A percentile compares a stretch with the other conserved stretches of the same genome.
phyloP scores from a whole-genome alignment of 148 eudicot species.

The Amaranthus palmeri region DNA sequence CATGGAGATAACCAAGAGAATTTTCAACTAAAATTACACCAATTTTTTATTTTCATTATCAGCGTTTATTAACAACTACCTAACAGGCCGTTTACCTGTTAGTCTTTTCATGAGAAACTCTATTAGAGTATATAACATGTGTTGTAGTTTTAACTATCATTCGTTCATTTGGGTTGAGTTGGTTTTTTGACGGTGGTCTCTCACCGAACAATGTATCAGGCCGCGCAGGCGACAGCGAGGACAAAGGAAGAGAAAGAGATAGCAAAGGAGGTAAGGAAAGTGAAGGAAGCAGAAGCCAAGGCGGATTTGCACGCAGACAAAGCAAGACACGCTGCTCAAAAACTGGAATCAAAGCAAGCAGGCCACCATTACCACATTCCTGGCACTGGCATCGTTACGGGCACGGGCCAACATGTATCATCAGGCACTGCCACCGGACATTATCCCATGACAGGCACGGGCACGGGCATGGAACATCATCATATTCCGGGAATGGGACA shows the following conservation, averaged over 20 bases:
- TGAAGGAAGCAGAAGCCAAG: slow-evolving; percentile 75
- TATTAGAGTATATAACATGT: too few relatives aligned
- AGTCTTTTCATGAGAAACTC: too few relatives aligned
- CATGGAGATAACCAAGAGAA: too few relatives aligned
- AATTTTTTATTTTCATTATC: too few relatives aligned
- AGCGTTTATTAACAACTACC: too few relatives aligned
- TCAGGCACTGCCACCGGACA: neutral
- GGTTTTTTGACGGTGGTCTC: neutral
- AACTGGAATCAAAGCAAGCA: slow-evolving; percentile 31
- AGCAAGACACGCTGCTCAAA: slow-evolving; percentile 52
- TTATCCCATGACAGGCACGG: neutral
- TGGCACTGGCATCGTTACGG: slow-evolving; percentile 3
- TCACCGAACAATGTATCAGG: slow-evolving; percentile 20
- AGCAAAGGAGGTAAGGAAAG: slow-evolving; percentile 52
- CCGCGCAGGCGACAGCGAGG: slow-evolving; percentile 47
- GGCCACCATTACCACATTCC: slow-evolving; percentile 15
- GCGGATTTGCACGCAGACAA: slow-evolving; percentile 52
- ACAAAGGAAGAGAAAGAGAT: slow-evolving; percentile 51
- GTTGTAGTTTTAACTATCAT: too few relatives aligned
- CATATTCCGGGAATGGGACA: neutral
- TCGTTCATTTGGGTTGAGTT: too few relatives aligned
- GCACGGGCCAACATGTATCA: neutral
- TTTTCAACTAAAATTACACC: too few relatives aligned
- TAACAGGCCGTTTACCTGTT: too few relatives aligned
- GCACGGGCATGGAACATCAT: neutral